phyloP scores from a whole-genome alignment of 768 basidiomycete genomes.

The Zangia roseola region DNA sequence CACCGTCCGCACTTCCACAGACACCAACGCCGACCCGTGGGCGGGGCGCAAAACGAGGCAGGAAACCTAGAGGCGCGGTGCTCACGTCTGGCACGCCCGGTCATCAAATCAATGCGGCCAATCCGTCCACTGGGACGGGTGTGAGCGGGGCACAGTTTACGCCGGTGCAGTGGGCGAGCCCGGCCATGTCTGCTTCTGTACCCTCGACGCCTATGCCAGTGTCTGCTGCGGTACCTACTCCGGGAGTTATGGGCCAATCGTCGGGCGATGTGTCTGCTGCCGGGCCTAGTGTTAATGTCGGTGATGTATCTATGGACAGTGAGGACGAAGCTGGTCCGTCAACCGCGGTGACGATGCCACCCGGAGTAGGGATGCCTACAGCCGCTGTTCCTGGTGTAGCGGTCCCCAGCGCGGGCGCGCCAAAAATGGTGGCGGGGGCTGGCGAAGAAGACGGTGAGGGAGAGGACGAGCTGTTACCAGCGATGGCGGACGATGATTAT shows the following conservation, averaged over 20 bases:
- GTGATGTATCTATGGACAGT: conserved; percentile 13
- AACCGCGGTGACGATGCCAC: not conserved
- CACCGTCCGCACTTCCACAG: conserved; percentile 14
- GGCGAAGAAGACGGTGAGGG: conserved; percentile 60
- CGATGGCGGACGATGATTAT: conserved; percentile 89
- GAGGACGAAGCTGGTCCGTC: conserved; percentile 22
- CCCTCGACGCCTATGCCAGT: conserved; percentile 14
- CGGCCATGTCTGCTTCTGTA: conserved; percentile 8
- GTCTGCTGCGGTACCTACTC: not conserved
- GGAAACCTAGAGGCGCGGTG: conserved; percentile 21
- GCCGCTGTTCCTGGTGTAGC: not conserved
- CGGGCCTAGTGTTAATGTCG: conserved; percentile 1
- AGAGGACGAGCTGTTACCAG: conserved; percentile 76
- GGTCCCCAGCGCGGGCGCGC: not conserved
- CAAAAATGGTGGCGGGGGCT: conserved; percentile 12
- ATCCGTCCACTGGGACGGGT: not conserved
- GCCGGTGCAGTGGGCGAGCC: conserved; percentile 40
- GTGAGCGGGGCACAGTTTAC: conserved; percentile 25
- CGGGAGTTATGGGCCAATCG: conserved; percentile 9
- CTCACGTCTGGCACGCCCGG: conserved; percentile 7
- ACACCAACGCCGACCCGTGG: conserved; percentile 25
- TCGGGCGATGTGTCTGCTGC: not conserved
- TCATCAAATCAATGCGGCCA: conserved; percentile 11
- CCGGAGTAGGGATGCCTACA: not conserved
- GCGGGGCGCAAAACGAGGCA: conserved; percentile 26